phyloP scores from a whole-genome alignment of 2,329 filamentous ascomycete genomes.

The Aplosporella prunicola region DNA sequence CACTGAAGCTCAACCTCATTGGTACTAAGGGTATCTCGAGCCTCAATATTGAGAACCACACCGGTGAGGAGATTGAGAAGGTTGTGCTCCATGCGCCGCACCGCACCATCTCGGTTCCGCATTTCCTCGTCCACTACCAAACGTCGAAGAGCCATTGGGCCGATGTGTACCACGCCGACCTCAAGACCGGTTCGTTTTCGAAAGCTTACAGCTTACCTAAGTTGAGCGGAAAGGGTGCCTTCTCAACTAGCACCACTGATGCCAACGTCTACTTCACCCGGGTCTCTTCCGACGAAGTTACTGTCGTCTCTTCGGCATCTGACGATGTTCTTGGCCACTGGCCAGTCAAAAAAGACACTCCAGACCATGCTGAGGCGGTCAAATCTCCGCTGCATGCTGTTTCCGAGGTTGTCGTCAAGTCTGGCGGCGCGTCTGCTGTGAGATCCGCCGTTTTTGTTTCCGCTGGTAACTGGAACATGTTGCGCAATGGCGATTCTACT shows the following conservation, averaged over 20 bases:
- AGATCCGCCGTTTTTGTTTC: slow-evolving; percentile 60
- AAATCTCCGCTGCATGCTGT: slow-evolving; percentile 52
- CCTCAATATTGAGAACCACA: slow-evolving; percentile 34
- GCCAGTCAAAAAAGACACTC: slow-evolving; percentile 41
- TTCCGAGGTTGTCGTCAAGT: slow-evolving; percentile 73
- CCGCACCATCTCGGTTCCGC: slow-evolving; percentile 59
- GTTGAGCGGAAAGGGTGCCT: slow-evolving; percentile 59
- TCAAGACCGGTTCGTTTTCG: slow-evolving; percentile 57
- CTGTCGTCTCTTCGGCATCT: slow-evolving; percentile 65
- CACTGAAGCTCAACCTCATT: slow-evolving; percentile 63
- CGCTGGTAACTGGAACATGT: slow-evolving; percentile 67
- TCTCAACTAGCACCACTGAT: slow-evolving; percentile 67
- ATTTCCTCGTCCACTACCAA: slow-evolving; percentile 77
- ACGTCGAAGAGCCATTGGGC: slow-evolving; percentile 65
- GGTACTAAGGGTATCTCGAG: slow-evolving; percentile 36
- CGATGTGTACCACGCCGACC: slow-evolving; percentile 74
- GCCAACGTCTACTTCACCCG: slow-evolving; percentile 85
- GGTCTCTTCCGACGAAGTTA: slow-evolving; percentile 63
- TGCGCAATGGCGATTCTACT: slow-evolving; percentile 69
- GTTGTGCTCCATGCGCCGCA: slow-evolving; percentile 64
- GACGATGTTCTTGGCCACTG: slow-evolving; percentile 69
- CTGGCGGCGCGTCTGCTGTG: slow-evolving; percentile 60
- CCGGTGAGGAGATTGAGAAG: slow-evolving; percentile 34
- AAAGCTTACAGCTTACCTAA: slow-evolving; percentile 74
- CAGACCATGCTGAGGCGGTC: neutral